phyloP scores from a whole-genome alignment of 2,329 filamentous ascomycete species.

The Pestalotiopsis sp. region DNA sequence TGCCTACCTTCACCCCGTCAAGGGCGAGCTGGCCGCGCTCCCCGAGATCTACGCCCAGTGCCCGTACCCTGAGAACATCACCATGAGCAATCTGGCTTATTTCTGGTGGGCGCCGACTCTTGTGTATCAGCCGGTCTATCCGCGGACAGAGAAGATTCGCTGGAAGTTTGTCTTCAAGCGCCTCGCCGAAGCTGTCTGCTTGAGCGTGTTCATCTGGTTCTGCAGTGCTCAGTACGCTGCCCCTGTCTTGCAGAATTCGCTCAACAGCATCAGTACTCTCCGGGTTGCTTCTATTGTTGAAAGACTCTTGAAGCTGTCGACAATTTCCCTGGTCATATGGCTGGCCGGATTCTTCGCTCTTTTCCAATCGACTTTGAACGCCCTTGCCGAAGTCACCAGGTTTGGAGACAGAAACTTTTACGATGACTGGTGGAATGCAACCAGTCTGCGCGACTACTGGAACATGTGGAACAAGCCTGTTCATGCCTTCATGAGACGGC shows the following conservation, averaged over 20 bases:
- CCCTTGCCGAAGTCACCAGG: slow-evolving; percentile 82
- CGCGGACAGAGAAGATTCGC: slow-evolving; percentile 77
- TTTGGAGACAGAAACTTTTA: slow-evolving; percentile 97
- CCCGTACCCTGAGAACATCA: slow-evolving; percentile 91
- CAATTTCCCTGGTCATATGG: slow-evolving; percentile 95
- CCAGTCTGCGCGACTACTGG: slow-evolving; percentile 87
- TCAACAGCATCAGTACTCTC: slow-evolving; percentile 82
- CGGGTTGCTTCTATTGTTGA: slow-evolving; percentile 83
- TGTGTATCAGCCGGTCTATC: slow-evolving; percentile 96
- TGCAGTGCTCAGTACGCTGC: slow-evolving; percentile 92
- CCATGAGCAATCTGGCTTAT: slow-evolving; percentile 83
- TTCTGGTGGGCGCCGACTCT: slow-evolving; percentile 98
- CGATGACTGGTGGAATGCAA: slow-evolving; percentile 96
- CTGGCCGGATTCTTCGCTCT: slow-evolving; percentile 95
- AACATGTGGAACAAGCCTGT: slow-evolving; percentile 97
- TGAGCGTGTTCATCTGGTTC: slow-evolving; percentile 93
- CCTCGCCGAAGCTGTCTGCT: slow-evolving; percentile 72
- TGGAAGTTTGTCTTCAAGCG: slow-evolving; percentile 90
- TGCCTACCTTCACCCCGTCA: slow-evolving; percentile 78
- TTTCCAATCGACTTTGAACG: slow-evolving; percentile 92
- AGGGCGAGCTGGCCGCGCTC: slow-evolving; percentile 67
- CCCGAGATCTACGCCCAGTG: slow-evolving; percentile 82
- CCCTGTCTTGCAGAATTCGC: slow-evolving; percentile 85
- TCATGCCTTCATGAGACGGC: slow-evolving; percentile 93
- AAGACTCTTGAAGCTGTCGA: slow-evolving; percentile 90